These are phyloP conservation scores for Phytophthora brassicae DNA, from an alignment of 352 stramenopile genomes.

Conservation along the genomic window DNA sequence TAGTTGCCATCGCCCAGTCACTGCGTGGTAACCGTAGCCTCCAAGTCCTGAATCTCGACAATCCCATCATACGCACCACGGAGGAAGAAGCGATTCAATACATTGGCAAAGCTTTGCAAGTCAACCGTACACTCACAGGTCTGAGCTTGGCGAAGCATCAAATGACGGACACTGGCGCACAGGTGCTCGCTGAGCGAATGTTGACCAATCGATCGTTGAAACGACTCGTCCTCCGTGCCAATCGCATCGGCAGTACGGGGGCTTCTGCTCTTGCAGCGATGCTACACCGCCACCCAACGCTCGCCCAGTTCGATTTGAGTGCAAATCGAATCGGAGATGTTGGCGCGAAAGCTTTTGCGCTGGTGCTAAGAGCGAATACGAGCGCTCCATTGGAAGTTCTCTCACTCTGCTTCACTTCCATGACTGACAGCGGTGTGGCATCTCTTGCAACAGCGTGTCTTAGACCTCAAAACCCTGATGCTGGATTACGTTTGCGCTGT, in stretches of 20 bases:
- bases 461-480: slow-evolving; percentile 27
- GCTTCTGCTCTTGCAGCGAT: slow-evolving; percentile 58
- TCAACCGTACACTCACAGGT: slow-evolving; percentile 55
- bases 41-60: slow-evolving; percentile 55
- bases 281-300: slow-evolving; percentile 45
- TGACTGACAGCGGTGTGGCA: slow-evolving; percentile 55
- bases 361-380: slow-evolving; percentile 48
- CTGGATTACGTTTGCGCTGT: slow-evolving; percentile 33
- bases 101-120: slow-evolving; percentile 74
- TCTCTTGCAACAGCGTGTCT: slow-evolving; percentile 45
- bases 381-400: slow-evolving; percentile 41
- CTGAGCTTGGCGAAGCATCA: slow-evolving; percentile 75
- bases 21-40: slow-evolving; percentile 48
- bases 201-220: slow-evolving; percentile 67
- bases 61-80: slow-evolving; percentile 52
- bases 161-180: slow-evolving; percentile 65
- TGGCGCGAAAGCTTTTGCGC: slow-evolving; percentile 55
- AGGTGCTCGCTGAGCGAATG: slow-evolving; percentile 71
- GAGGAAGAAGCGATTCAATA: slow-evolving; percentile 76
- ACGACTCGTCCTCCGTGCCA: slow-evolving; percentile 59
- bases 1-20: slow-evolving; percentile 63
- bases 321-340: slow-evolving; percentile 68
- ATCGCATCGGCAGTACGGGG: slow-evolving; percentile 63
- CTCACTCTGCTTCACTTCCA: slow-evolving; percentile 57
- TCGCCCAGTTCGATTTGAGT: slow-evolving; percentile 61